Percentiles rank a stretch among this genome's conserved stretches.
These are phyloP conservation scores for Pythium plurisporium DNA, from an alignment of 352 stramenopile species.

Conservation along the genomic window DNA sequence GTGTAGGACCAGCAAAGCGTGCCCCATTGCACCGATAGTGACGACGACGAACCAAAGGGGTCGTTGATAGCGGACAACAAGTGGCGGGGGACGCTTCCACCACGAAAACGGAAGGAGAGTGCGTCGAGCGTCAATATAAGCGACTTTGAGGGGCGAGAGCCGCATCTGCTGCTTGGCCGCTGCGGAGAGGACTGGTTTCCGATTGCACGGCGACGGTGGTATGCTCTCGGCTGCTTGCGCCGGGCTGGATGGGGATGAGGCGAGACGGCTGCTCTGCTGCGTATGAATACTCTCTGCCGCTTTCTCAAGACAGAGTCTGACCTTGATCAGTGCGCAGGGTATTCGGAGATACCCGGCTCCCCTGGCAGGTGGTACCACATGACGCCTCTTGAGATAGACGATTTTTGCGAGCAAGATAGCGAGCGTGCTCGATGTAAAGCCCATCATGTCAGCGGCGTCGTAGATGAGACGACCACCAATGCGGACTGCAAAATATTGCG, in stretches of 20 bases:
- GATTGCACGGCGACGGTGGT: background rate
- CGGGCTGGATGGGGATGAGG: no score
- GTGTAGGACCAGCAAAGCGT: background rate
- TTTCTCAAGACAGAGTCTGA: slow-evolving; percentile 1
- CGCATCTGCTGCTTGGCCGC: background rate
- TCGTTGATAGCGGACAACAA: background rate
- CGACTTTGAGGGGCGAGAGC: background rate
- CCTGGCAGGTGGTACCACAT: background rate
- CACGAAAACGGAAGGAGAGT: slow-evolving; percentile 1
- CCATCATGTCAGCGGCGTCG: slow-evolving; percentile 8
- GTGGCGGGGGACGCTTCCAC: background rate
- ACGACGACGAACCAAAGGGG: background rate
- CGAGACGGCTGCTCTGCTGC: no score
- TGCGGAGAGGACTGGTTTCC: background rate
- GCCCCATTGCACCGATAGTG: background rate
- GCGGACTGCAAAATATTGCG: background rate
- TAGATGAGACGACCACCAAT: background rate
- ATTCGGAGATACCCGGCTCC: background rate
- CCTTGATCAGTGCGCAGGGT: background rate
- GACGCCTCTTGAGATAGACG: background rate
- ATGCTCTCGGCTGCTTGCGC: no score
- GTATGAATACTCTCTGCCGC: no score
- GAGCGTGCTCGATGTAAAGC: slow-evolving; percentile 5
- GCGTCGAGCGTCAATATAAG: background rate
- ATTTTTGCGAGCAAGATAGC: slow-evolving; percentile 7